A percentile compares a stretch with the other conserved stretches of the same genome.
These are phyloP conservation scores for Rossbeevera mucosa DNA, from an alignment of 768 basidiomycete species.

Conservation along the genomic window DNA sequence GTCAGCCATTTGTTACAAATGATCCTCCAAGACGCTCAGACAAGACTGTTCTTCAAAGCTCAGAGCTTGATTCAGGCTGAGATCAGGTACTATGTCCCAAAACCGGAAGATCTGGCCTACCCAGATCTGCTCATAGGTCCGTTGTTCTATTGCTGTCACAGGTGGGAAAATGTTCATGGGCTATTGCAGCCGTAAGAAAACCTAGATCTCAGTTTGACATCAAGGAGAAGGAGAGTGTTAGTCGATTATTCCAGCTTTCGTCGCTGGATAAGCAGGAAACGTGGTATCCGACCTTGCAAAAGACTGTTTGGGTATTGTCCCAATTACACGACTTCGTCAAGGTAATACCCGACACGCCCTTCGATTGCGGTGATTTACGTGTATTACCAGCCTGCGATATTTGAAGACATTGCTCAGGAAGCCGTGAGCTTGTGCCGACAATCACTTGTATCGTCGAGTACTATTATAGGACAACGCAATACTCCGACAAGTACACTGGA, in stretches of 20 bases:
- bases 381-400: slow-evolving; percentile 76
- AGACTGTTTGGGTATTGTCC: slow-evolving; percentile 87
- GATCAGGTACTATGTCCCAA: slow-evolving; percentile 77
- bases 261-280: slow-evolving; percentile 71
- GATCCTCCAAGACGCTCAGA: slow-evolving; percentile 95
- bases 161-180: slow-evolving; percentile 4
- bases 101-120: slow-evolving; percentile 77
- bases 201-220: slow-evolving; percentile 41
- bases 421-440: slow-evolving; percentile 77
- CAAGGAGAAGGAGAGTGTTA: slow-evolving; percentile 66
- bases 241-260: slow-evolving; percentile 65
- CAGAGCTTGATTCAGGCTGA: slow-evolving; percentile 88
- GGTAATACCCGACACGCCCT: slow-evolving; percentile 39
- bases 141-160: slow-evolving; percentile 21
- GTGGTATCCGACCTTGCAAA: slow-evolving; percentile 89
- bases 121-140: slow-evolving; percentile 74
- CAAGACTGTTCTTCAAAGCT: slow-evolving; percentile 91
- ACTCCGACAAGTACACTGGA: slow-evolving; percentile 50
- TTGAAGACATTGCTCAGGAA: slow-evolving; percentile 95
- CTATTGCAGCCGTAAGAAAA: slow-evolving; percentile 41
- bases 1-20: slow-evolving; percentile 80
- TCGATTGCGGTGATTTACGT: background rate
- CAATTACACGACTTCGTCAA: slow-evolving; percentile 91
- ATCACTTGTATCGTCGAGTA: slow-evolving; percentile 71
- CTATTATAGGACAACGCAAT: slow-evolving; percentile 53